Percentiles rank a stretch among this genome's conserved stretches.
These are phyloP conservation scores for Colletotrichum sp. DNA, from an alignment of 2,329 filamentous ascomycete genomes.

Conservation along the genomic window DNA sequence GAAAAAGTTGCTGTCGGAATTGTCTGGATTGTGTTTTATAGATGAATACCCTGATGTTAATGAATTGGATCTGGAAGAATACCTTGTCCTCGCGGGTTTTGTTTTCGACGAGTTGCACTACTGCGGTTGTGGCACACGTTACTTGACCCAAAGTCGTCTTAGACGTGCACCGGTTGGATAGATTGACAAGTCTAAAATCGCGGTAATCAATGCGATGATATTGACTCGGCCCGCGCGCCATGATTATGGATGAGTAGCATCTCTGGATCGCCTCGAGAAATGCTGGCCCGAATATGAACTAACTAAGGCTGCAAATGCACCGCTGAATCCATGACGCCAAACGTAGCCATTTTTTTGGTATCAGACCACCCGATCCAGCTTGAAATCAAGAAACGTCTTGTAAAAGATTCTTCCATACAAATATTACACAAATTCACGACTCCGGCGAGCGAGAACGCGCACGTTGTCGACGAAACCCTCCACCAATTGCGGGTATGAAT, in stretches of 20 bases:
- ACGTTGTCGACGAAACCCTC: constrained; percentile 79
- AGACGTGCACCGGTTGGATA: neutral
- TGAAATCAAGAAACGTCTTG: neutral
- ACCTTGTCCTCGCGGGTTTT: neutral
- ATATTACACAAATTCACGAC: constrained; percentile 32
- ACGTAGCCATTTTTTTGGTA: constrained; percentile 14
- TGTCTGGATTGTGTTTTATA: neutral
- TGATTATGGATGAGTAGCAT: neutral
- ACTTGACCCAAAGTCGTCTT: neutral
- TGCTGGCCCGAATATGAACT: neutral
- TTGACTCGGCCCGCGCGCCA: neutral
- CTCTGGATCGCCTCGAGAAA: neutral
- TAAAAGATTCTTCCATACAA: neutral
- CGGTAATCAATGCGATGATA: neutral
- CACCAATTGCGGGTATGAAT: constrained; percentile 70
- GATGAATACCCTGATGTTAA: neutral
- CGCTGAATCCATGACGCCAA: constrained; percentile 8
- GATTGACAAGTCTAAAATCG: neutral
- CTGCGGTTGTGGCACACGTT: neutral
- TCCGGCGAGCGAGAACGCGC: constrained; percentile 58
- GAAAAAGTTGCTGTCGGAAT: neutral
- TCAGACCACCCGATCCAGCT: constrained; percentile 14
- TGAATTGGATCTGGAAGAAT: neutral
- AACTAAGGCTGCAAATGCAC: neutral
- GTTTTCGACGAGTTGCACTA: neutral